Evolutionary conservation across 805 yeast genomes (phyloP).

Genomic region (Myxozyma neotropica): DNA sequence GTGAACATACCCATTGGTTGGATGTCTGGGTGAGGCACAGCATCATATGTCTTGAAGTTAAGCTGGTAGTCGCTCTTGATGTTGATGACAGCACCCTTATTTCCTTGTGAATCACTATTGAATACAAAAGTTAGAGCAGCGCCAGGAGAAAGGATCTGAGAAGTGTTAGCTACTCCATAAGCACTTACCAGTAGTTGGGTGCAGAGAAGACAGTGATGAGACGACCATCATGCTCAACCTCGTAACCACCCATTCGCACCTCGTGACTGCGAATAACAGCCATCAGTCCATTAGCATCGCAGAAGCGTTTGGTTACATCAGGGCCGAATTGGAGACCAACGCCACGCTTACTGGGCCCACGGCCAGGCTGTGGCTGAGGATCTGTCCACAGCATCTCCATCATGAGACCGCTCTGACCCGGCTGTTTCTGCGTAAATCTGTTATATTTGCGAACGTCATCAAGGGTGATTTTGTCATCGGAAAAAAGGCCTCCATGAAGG

Average conservation of each 20-base stretch:
- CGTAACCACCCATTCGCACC: constrained; percentile 89
- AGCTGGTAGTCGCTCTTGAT: constrained; percentile 53
- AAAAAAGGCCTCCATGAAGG: constrained; percentile 94
- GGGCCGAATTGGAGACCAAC: constrained; percentile 97
- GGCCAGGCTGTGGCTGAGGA: constrained; percentile 78
- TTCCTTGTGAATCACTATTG: constrained; percentile 82
- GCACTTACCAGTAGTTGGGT: constrained; percentile 68
- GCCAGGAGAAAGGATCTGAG: background rate
- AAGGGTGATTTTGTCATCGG: constrained; percentile 69
- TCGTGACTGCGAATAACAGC: constrained; percentile 93
- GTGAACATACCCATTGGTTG: constrained; percentile 75
- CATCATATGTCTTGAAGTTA: constrained; percentile 64
- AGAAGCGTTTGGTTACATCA: constrained; percentile 81
- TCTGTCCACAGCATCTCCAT: constrained; percentile 99
- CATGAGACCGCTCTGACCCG: constrained; percentile 87
- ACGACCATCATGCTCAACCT: constrained; percentile 81
- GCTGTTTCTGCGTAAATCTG: constrained; percentile 68
- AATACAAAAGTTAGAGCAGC: background rate
- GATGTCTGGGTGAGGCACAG: constrained; percentile 86
- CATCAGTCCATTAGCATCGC: constrained; percentile 67
- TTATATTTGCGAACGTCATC: constrained; percentile 73
- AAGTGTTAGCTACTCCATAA: background rate
- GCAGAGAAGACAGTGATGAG: constrained; percentile 96
- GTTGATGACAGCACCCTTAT: constrained; percentile 86
- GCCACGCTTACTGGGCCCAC: constrained; percentile 90